Conservation (phyloP, 2,329 filamentous ascomycete genomes). For the Colletotrichum godetiae region DNA sequence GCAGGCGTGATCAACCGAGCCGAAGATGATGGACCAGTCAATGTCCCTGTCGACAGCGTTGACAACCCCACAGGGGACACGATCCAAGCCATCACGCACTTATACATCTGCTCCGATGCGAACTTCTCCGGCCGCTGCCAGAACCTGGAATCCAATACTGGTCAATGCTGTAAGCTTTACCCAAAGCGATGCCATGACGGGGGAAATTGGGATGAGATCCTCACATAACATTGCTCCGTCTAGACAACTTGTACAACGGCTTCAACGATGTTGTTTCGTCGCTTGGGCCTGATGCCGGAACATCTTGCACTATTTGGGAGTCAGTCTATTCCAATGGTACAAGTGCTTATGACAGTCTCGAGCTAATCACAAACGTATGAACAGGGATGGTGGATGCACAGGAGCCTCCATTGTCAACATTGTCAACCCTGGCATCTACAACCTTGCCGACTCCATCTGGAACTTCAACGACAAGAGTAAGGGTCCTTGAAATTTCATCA, state of each 20-base stretch:
- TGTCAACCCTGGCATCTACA: constrained; percentile 8
- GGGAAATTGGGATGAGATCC: background rate
- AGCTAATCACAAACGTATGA: background rate
- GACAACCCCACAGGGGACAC: background rate
- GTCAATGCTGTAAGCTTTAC: background rate
- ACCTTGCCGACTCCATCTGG: background rate
- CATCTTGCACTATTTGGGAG: constrained; percentile 1
- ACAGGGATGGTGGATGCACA: background rate
- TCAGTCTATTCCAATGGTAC: background rate
- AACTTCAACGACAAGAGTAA: constrained; percentile 6
- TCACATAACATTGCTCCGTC: background rate
- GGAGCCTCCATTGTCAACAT: background rate
- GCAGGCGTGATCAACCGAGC: background rate
- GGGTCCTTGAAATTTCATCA: background rate
- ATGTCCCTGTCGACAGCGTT: background rate
- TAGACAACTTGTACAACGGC: background rate
- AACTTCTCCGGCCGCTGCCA: background rate
- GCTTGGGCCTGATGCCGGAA: background rate
- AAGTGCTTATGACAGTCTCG: background rate
- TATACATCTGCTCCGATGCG: background rate
- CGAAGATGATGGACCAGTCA: background rate
- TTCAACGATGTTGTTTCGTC: background rate
- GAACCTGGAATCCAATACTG: background rate
- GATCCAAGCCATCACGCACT: background rate
- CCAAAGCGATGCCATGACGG: no score